A percentile compares a stretch with the other conserved stretches of the same genome.
These are phyloP conservation scores for Exophiala lecanii-corni DNA, from an alignment of 2,329 filamentous ascomycete genomes.

Conservation along the genomic window DNA sequence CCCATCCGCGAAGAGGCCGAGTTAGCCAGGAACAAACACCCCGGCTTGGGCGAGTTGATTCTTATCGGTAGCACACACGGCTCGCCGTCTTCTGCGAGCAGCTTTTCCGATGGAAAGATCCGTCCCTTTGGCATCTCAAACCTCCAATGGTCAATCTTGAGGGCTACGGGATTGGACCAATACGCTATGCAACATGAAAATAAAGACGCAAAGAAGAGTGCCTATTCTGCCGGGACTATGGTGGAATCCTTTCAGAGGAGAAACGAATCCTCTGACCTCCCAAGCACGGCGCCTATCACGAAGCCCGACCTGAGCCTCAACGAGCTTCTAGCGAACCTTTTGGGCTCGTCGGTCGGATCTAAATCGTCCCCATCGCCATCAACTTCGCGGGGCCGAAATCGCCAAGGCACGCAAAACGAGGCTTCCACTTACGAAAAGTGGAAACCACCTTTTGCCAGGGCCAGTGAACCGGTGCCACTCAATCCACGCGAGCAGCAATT, in stretches of 20 bases:
- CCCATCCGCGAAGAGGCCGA: slow-evolving; percentile 10
- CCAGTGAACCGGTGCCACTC: too few relatives aligned
- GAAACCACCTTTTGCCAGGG: too few relatives aligned
- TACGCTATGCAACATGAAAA: slow-evolving; percentile 17
- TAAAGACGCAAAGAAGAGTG: neutral
- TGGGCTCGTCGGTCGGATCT: too few relatives aligned
- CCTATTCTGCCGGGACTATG: neutral
- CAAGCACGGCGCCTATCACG: too few relatives aligned
- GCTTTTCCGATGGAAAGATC: neutral
- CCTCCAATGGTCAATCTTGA: slow-evolving; percentile 60
- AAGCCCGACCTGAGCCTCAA: too few relatives aligned
- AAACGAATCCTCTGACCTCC: too few relatives aligned
- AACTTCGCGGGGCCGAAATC: too few relatives aligned
- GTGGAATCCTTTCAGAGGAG: neutral
- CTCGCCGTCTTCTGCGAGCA: neutral
- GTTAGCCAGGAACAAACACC: slow-evolving; percentile 3
- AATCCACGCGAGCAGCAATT: too few relatives aligned
- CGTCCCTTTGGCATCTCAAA: slow-evolving; percentile 53
- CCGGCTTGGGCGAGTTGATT: slow-evolving; percentile 30
- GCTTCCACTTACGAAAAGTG: too few relatives aligned
- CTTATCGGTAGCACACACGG: slow-evolving; percentile 40
- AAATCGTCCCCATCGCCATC: too few relatives aligned
- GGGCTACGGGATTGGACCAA: slow-evolving; percentile 55
- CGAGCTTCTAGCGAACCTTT: too few relatives aligned
- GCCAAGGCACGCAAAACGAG: too few relatives aligned